phyloP scores from a whole-genome alignment of 2,329 filamentous ascomycete genomes.

The Ascochyta fabae region DNA sequence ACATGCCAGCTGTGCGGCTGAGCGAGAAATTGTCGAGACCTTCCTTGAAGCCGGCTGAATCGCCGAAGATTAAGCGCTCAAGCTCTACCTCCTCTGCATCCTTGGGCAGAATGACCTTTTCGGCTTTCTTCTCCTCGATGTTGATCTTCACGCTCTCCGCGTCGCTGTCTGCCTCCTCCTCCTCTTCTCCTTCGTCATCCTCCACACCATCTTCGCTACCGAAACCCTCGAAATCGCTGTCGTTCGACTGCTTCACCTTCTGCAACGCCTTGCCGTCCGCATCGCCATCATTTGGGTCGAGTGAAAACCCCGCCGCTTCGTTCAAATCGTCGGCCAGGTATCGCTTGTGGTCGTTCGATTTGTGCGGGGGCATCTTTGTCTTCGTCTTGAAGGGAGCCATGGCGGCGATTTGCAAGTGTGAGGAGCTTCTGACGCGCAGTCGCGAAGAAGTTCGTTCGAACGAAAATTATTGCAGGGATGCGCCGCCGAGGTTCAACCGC shows the following conservation, averaged over 20 bases:
- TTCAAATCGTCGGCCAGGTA: slow-evolving; percentile 26
- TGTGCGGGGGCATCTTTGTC: slow-evolving; percentile 29
- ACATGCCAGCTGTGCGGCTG: slow-evolving; percentile 45
- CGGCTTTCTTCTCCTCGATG: slow-evolving; percentile 29
- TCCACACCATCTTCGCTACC: slow-evolving; percentile 21
- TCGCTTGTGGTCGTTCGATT: slow-evolving; percentile 29
- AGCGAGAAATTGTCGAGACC: slow-evolving; percentile 69
- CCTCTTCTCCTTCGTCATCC: slow-evolving; percentile 10
- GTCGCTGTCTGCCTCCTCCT: slow-evolving; percentile 22
- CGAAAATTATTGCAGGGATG: slow-evolving; percentile 46
- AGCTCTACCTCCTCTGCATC: slow-evolving; percentile 85
- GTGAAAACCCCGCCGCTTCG: slow-evolving; percentile 20
- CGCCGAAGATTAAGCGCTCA: slow-evolving; percentile 86
- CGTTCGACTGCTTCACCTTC: slow-evolving; percentile 21
- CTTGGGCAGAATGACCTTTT: slow-evolving; percentile 61
- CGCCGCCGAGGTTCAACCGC: slow-evolving; percentile 13
- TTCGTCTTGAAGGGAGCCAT: slow-evolving; percentile 37
- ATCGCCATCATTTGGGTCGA: slow-evolving; percentile 32
- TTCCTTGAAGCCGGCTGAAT: slow-evolving; percentile 79
- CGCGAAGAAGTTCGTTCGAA: slow-evolving; percentile 31
- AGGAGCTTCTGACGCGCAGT: slow-evolving; percentile 19
- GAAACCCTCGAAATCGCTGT: slow-evolving; percentile 37
- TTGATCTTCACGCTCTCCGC: slow-evolving; percentile 30
- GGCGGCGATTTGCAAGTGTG: slow-evolving; percentile 20
- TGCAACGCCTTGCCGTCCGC: slow-evolving; percentile 33